Evolutionary conservation across 495 filamentous ascomycete genomes (phyloP).

Genomic region (Tuber borchii): DNA sequence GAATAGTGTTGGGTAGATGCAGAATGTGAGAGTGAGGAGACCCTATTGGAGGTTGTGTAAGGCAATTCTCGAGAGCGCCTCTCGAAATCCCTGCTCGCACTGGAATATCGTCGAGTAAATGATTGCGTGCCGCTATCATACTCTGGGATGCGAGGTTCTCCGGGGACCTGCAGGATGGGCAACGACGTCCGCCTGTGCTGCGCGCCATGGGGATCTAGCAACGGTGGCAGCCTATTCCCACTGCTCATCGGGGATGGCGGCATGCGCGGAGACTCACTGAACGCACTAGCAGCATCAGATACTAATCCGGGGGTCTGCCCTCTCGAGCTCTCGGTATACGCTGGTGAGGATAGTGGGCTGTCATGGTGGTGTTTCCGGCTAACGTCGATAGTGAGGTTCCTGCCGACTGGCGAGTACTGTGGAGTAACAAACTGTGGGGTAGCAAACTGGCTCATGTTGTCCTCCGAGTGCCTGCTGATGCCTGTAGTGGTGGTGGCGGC

Average conservation of each 20-base stretch:
- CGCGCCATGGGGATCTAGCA: constrained; percentile 33
- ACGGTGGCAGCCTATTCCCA: constrained; percentile 40
- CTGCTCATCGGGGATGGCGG: constrained; percentile 37
- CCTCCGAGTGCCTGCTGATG: constrained; percentile 29
- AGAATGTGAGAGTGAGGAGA: not conserved
- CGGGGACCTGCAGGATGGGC: constrained; percentile 30
- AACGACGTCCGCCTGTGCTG: constrained; percentile 32
- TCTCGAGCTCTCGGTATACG: constrained; percentile 55
- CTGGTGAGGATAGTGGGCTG: constrained; percentile 64
- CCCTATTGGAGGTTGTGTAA: not conserved
- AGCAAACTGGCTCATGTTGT: constrained; percentile 27
- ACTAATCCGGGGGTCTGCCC: constrained; percentile 62
- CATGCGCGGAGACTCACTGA: constrained; percentile 52
- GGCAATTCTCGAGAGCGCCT: constrained; percentile 23
- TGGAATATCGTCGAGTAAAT: constrained; percentile 24
- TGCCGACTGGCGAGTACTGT: constrained; percentile 37
- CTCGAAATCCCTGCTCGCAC: constrained; percentile 4
- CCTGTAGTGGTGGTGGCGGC: constrained; percentile 16
- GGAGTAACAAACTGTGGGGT: constrained; percentile 20
- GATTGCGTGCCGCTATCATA: constrained; percentile 21
- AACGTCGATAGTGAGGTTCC: constrained; percentile 47
- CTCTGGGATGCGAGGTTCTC: constrained; percentile 23
- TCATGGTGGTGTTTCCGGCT: constrained; percentile 50
- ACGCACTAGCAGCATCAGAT: constrained; percentile 63
- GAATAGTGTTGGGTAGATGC: not conserved